Percentiles rank a stretch among this genome's conserved stretches.
phyloP scores from a whole-genome alignment of 2,329 filamentous ascomycete species.

The Ophiostoma triangulosporum region DNA sequence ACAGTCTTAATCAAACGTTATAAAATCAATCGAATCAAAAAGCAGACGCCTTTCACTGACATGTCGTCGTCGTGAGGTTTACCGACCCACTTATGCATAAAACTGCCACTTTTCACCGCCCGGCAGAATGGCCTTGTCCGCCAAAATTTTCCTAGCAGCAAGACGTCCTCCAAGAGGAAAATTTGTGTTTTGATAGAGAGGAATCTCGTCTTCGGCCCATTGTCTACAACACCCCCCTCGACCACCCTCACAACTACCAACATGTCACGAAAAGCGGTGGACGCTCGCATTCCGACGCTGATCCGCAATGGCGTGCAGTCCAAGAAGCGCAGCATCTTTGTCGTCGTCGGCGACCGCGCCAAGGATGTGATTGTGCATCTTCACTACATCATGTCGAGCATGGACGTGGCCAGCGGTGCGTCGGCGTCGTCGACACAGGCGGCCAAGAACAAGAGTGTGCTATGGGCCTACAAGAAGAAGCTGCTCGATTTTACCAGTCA shows the following conservation, averaged over 20 bases:
- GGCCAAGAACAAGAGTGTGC: slow-evolving; percentile 87
- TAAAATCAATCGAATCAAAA: no score
- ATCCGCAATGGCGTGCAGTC: slow-evolving; percentile 86
- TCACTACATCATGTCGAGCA: slow-evolving; percentile 83
- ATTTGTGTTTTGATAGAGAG: not conserved
- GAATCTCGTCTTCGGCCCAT: not conserved
- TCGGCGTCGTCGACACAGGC: slow-evolving; percentile 24
- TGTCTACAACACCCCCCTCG: not conserved
- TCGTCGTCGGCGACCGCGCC: slow-evolving; percentile 82
- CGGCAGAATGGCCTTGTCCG: slow-evolving; percentile 14
- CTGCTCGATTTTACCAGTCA: slow-evolving; percentile 89
- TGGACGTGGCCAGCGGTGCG: slow-evolving; percentile 21
- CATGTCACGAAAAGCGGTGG: slow-evolving; percentile 51
- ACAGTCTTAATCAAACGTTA: no score
- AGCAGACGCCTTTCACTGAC: no score
- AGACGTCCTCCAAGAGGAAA: not conserved
- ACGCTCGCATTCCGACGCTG: slow-evolving; percentile 80
- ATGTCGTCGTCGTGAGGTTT: no score
- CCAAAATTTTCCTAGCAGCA: slow-evolving; percentile 11
- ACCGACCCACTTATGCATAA: slow-evolving; percentile 5
- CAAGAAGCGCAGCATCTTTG: slow-evolving; percentile 97
- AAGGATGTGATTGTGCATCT: slow-evolving; percentile 94
- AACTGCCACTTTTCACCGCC: slow-evolving; percentile 10
- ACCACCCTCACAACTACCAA: slow-evolving; percentile 15
- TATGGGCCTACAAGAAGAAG: slow-evolving; percentile 98